Evolutionary conservation across 1,284 basidiomycete species (phyloP).

Genomic region (Ganoderma sinense): DNA sequence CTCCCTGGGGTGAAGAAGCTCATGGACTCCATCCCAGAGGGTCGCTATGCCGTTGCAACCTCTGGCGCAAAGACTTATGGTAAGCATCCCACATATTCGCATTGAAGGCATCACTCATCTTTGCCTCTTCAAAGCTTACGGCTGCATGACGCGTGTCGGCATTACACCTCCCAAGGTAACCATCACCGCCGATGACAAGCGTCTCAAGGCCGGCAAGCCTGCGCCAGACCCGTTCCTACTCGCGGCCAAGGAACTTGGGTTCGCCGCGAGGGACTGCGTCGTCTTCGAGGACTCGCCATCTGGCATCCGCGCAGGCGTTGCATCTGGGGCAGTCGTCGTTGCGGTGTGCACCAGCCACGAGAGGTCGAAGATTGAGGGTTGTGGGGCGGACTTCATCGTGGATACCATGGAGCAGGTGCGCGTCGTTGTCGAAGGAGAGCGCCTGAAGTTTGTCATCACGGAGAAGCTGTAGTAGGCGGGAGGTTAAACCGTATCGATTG

Average conservation of each 20-base stretch:
- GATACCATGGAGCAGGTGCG: conserved; percentile 64
- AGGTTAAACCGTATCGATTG: not conserved
- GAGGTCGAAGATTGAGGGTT: conserved; percentile 60
- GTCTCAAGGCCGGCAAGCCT: conserved; percentile 71
- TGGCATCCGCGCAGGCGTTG: conserved; percentile 77
- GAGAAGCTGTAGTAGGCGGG: not conserved
- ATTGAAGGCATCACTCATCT: not conserved
- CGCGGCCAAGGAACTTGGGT: conserved; percentile 77
- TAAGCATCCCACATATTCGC: not conserved
- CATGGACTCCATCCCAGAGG: conserved; percentile 73
- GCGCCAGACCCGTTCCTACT: conserved; percentile 80
- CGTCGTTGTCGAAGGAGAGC: conserved; percentile 50
- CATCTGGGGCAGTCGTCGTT: conserved; percentile 76
- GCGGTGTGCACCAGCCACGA: conserved; percentile 78
- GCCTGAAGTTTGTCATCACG: conserved; percentile 46
- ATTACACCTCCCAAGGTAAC: conserved; percentile 77
- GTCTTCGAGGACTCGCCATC: conserved; percentile 82
- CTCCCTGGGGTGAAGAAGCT: conserved; percentile 73
- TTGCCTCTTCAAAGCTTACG: conserved; percentile 48
- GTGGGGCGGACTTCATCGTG: conserved; percentile 73
- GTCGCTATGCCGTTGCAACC: conserved; percentile 78
- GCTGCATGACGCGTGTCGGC: conserved; percentile 76
- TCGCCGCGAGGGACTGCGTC: conserved; percentile 61
- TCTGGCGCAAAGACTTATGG: conserved; percentile 79
- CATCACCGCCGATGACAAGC: conserved; percentile 82